These are phyloP conservation scores for Candida jianshihensis DNA, from an alignment of 805 yeast species.

Conservation along the genomic window DNA sequence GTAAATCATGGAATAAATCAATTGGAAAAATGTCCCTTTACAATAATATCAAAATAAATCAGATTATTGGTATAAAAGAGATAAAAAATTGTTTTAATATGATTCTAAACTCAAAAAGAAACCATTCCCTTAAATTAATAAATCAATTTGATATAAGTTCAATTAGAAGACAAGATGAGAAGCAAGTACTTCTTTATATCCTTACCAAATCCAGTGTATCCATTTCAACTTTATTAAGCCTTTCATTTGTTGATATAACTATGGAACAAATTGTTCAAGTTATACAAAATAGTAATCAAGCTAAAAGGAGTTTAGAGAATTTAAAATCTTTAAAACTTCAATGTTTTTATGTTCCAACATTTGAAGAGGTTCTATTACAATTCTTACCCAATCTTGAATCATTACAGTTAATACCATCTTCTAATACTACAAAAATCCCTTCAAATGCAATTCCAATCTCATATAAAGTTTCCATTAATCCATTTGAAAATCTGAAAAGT, in stretches of 20 bases:
- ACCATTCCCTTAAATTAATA: conserved; percentile 4
- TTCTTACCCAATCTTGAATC: conserved; percentile 13
- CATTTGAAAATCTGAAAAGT: conserved; percentile 7
- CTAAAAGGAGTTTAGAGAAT: background rate
- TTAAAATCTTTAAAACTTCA: conserved; percentile 9
- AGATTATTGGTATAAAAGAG: conserved; percentile 10
- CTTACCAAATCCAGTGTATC: conserved; percentile 4
- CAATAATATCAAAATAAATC: conserved; percentile 8
- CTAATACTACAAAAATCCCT: conserved; percentile 1
- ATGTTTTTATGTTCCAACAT: conserved; percentile 13
- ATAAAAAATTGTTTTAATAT: conserved; percentile 12
- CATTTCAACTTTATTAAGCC: conserved; percentile 8
- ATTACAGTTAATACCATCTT: conserved; percentile 8
- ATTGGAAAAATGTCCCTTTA: conserved; percentile 11
- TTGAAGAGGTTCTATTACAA: conserved; percentile 12
- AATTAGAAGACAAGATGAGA: conserved; percentile 16
- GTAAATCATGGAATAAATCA: conserved; percentile 11
- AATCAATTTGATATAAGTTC: conserved; percentile 9
- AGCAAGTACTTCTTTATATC: conserved; percentile 8
- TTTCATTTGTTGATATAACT: conserved; percentile 10
- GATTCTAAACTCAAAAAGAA: conserved; percentile 7
- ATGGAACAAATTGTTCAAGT: conserved; percentile 12
- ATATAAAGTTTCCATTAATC: background rate
- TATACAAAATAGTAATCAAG: conserved; percentile 1
- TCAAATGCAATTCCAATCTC: conserved; percentile 3